Evolutionary conservation across 306 rosid species (phyloP).

Genomic region (Oxytropis ochrocephala): DNA sequence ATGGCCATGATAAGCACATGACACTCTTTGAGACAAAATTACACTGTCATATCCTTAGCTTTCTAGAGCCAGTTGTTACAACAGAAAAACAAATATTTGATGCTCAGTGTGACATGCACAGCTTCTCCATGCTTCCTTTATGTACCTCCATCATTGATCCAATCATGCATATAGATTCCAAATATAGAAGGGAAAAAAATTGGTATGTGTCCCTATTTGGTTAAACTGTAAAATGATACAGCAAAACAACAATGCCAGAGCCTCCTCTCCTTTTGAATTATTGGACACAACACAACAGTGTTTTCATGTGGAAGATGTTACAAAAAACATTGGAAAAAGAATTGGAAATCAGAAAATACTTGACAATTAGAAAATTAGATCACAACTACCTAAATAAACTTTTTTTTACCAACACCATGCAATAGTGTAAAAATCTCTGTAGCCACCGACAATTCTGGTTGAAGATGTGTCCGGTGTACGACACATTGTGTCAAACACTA

Average conservation of each 20-base stretch:
- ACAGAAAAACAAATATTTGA: not conserved
- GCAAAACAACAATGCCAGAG: not conserved
- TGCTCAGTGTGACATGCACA: not conserved
- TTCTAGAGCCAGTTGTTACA: not conserved
- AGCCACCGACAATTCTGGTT: too few species aligned
- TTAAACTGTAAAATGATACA: conserved; percentile 20
- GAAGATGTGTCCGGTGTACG: too few species aligned
- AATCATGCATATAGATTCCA: conserved; percentile 13
- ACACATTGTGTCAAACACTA: too few species aligned
- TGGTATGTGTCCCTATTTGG: conserved; percentile 1
- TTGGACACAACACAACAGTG: not conserved
- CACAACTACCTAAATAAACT: conserved; percentile 23
- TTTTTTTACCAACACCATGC: not conserved
- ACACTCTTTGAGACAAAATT: not conserved
- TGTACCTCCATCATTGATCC: not conserved
- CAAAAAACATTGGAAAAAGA: conserved; percentile 15
- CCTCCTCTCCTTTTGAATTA: conserved; percentile 7
- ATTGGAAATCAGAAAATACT: conserved; percentile 13
- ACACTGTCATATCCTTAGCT: not conserved
- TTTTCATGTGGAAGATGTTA: not conserved
- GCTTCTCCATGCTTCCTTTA: conserved; percentile 1
- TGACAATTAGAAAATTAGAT: conserved; percentile 30
- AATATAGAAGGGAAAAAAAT: not conserved
- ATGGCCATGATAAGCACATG: not conserved
- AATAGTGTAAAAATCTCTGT: not conserved